Conservation (phyloP, 2,329 filamentous ascomycete genomes). For the Trematosphaeria pertusa region DNA sequence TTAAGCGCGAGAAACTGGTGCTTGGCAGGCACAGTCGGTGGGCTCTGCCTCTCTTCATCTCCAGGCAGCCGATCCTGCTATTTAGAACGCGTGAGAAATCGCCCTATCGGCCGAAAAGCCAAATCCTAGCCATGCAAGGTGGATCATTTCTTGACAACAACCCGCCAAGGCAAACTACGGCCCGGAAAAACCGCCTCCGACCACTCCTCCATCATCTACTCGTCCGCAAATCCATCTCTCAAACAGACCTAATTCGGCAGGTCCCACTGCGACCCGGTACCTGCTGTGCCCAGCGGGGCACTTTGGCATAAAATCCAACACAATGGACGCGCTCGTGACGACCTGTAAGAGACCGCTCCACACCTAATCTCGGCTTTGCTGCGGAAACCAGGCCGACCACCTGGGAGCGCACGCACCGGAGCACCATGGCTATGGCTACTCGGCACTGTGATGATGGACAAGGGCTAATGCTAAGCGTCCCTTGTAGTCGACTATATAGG, state of each 20-base stretch:
- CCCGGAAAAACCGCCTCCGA: constrained; percentile 5
- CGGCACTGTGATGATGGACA: constrained; percentile 18
- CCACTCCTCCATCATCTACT: constrained; percentile 1
- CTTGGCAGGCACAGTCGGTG: no score
- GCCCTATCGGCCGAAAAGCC: no score
- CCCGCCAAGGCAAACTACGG: constrained; percentile 5
- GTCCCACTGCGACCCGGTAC: constrained; percentile 1
- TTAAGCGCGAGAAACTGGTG: no score
- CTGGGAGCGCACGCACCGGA: constrained; percentile 8
- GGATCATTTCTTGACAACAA: neutral
- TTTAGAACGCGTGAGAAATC: no score
- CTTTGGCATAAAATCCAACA: constrained; percentile 21
- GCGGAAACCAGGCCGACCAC: neutral
- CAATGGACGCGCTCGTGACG: constrained; percentile 38
- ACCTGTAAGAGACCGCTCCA: constrained; percentile 36
- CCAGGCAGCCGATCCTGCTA: no score
- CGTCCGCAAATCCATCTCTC: neutral
- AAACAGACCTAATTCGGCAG: constrained; percentile 19
- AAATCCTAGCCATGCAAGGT: constrained; percentile 6
- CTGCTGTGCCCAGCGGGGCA: constrained; percentile 1
- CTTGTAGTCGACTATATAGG: constrained; percentile 41
- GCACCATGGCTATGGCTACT: constrained; percentile 11
- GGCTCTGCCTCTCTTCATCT: no score
- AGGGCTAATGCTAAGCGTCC: constrained; percentile 31
- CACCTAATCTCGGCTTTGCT: constrained; percentile 10